Evolutionary conservation across 345 rosid species (phyloP).

Genomic region (Laguncularia racemosa): DNA sequence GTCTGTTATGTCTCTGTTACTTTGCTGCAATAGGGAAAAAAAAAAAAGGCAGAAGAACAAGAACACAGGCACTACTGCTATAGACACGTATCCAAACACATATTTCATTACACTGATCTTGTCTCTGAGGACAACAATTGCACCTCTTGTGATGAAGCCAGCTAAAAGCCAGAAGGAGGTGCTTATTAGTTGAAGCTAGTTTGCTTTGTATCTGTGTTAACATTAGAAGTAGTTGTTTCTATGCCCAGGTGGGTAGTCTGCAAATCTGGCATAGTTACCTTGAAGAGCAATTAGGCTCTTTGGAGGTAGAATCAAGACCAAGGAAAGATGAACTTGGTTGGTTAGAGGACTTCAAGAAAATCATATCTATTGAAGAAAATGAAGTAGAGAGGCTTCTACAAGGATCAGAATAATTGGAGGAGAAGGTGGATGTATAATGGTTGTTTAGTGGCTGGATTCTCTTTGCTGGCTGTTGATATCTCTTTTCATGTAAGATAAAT

Average conservation of each 20-base stretch:
- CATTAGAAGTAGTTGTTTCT: slow-evolving; percentile 6
- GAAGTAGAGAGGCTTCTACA: slow-evolving; percentile 56
- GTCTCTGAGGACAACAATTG: slow-evolving; percentile 52
- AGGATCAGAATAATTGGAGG: slow-evolving; percentile 75
- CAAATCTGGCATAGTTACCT: slow-evolving; percentile 60
- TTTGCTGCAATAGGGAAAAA: too few relatives aligned
- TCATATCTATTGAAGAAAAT: slow-evolving; percentile 48
- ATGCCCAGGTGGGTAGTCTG: slow-evolving; percentile 67
- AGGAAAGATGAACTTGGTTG: slow-evolving; percentile 61
- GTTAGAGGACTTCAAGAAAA: slow-evolving; percentile 53
- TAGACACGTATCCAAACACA: too few relatives aligned
- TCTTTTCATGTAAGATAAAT: background rate
- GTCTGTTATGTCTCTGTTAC: too few relatives aligned
- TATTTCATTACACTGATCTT: too few relatives aligned
- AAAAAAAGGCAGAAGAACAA: too few relatives aligned
- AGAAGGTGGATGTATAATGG: slow-evolving; percentile 35
- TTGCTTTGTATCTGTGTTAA: background rate
- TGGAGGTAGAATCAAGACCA: slow-evolving; percentile 76
- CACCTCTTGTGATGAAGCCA: slow-evolving; percentile 67
- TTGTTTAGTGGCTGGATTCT: background rate
- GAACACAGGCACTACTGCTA: too few relatives aligned
- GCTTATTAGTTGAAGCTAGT: slow-evolving; percentile 3
- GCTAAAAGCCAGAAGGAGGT: slow-evolving; percentile 91
- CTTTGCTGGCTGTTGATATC: background rate
- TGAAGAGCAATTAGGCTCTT: slow-evolving; percentile 63